Base-by-base conservation (phyloP, 1,139 yeast species). In the Yamadazyma blattariae region DNA sequence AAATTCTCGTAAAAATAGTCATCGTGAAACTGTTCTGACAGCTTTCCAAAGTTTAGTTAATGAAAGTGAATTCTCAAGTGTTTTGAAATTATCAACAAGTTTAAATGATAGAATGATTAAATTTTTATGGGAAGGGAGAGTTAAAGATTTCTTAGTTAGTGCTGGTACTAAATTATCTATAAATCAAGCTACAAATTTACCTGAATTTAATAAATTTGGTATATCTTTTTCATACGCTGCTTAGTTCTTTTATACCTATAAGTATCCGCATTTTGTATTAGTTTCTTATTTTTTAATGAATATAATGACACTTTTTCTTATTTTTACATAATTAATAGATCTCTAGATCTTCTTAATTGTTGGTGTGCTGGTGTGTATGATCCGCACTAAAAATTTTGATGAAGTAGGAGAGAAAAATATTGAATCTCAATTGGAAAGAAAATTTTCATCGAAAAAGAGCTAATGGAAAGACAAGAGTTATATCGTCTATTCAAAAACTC, bases 121-220 rank as follows among this genome's bases (percentile, higher is more conserved):
- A 40, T 37, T 89, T 5, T 60, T 87, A 25, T 92, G 97, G 97
- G 96, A 87, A 52, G 97, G 97, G 0, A 73, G 86, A 44, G 77
- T 77, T 50, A 80, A 84, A 50, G 95, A 88, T 34, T 83, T 92
- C 50, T 57, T 92, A 35, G 69, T 90, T 5, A 80, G 89, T 35
- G 75, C 92, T 1, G 97, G 97, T 0, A 71, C 81, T 3, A 77
- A 74, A 35, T 45, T 82, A 10, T 44, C 56, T 4, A 35, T 66
- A 20, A 63, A 64, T 37, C 51, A 57, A 1, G 34, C 39, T 4
- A 59, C 64, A 0, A 52, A 52, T 27, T 47, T 56, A 4, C 74
- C 74, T 1, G 73, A 67, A 34, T 40, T 69, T 25, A 53, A 53
- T 34, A 56, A 63, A 33, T 51, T 70, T 36, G 76, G 76, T 3